Base-by-base conservation (phyloP, 805 yeast genomes). In the Candida nemodendra region DNA sequence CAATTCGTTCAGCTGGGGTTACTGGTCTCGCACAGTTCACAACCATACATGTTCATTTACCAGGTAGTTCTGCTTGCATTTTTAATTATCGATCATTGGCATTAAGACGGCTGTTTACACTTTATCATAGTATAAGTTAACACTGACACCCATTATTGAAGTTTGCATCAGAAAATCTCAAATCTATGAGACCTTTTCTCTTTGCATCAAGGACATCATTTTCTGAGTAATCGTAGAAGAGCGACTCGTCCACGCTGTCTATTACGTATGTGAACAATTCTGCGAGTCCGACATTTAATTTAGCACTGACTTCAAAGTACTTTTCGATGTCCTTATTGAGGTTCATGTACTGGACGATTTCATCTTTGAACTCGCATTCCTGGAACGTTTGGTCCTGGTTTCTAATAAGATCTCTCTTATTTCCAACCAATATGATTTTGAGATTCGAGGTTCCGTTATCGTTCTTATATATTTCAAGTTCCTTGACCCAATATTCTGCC, bases 401-500 rank as follows among this genome's bases (percentile, higher is more conserved):
- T 18, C 58, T 54, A 24, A 70, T 57, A 32, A 89, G 59, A 61
- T 93, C 99, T 4, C 64, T 51, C 62, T 93, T 93, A 61, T 88
- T 93, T 0, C 98, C 99, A 4, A 91, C 84, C 8, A 93, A 61
- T 8, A 61, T 44, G 4, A 75, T 63, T 27, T 49, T 46, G 32
- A 75, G 57, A 2, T 49, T 52, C 9, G 29, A 17, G 6, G 38
- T 34, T 7, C 36, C 38, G 28, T 44, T 44, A 24, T 59, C 65
- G n/a, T 36, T 44, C 17, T 47, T 56, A 41, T 57, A 61, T 18
- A 43, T 44, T 14, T 55, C 51, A 26, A 91, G 71, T 65, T 93
- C 97, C 39, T 82, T 81, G n/a, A 87, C 78, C 99, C 99, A 93
- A 41, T 78, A 78, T 53, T 83, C 78, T 1, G 96, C 96, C 42